Evolutionary conservation across 129 eudicot genomes (phyloP).

Genomic region (Pittosporum tobira): DNA sequence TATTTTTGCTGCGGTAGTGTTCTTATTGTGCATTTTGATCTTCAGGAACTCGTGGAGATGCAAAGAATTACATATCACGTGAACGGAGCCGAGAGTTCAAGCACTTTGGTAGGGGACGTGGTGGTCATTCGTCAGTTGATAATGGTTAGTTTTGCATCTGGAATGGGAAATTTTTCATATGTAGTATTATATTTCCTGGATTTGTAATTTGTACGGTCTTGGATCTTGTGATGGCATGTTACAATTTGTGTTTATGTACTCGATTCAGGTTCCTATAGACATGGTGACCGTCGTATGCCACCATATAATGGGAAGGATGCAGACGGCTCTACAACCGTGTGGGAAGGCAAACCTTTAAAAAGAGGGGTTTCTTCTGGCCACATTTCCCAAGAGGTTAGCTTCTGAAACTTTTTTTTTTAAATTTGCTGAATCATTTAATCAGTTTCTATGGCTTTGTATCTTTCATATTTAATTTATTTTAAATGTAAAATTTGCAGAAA

Average conservation of each 20-base stretch:
- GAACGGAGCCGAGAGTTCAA: constrained; percentile 45
- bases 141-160: constrained; percentile 46
- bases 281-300: constrained; percentile 71
- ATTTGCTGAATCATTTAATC: not conserved
- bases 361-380: constrained; percentile 57
- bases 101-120: constrained; percentile 47
- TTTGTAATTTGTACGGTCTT: too few relatives aligned
- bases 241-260: not conserved
- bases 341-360: constrained; percentile 59
- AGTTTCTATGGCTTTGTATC: constrained; percentile 7
- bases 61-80: constrained; percentile 29
- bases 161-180: too few relatives aligned
- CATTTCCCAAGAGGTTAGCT: constrained; percentile 70
- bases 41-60: constrained; percentile 42
- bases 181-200: not conserved
- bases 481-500: constrained; percentile 41
- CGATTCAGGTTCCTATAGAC: constrained; percentile 54
- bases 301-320: constrained; percentile 41
- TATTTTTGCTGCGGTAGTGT: too few relatives aligned
- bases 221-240: not conserved
- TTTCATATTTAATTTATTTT: not conserved
- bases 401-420: not conserved
- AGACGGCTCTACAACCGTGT: constrained; percentile 38
- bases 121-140: constrained; percentile 41
- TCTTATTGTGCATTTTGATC: not conserved